A percentile compares a stretch with the other conserved stretches of the same genome.
phyloP scores from a whole-genome alignment of 1,139 yeast genomes.

The Hemisphaericaspora subhashii region DNA sequence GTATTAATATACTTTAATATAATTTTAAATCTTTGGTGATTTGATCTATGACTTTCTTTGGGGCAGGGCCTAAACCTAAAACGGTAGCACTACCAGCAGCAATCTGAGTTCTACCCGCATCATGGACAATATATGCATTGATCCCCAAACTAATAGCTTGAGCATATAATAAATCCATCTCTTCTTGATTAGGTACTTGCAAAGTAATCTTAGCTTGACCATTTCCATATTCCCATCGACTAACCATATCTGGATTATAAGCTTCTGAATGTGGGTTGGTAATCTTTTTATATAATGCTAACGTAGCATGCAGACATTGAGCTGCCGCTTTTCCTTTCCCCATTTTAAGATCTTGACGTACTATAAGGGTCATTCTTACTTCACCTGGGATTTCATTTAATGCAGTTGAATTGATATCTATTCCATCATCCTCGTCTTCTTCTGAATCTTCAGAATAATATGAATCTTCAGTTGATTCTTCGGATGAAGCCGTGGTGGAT shows the following conservation, averaged over 20 bases:
- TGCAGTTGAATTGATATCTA: slow-evolving; percentile 53
- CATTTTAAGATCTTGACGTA: slow-evolving; percentile 89
- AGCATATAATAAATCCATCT: slow-evolving; percentile 75
- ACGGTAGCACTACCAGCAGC: slow-evolving; percentile 96
- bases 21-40: slow-evolving; percentile 78
- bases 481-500: slow-evolving; percentile 5
- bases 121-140: slow-evolving; percentile 80
- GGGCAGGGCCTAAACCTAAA: slow-evolving; percentile 95
- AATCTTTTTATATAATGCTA: slow-evolving; percentile 80
- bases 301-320: slow-evolving; percentile 97
- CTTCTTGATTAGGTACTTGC: slow-evolving; percentile 73
- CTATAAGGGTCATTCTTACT: slow-evolving; percentile 83
- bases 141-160: slow-evolving; percentile 79
- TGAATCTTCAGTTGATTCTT: slow-evolving; percentile 8
- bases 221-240: slow-evolving; percentile 71
- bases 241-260: slow-evolving; percentile 57
- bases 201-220: slow-evolving; percentile 97
- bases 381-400: slow-evolving; percentile 71
- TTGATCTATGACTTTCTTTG: slow-evolving; percentile 75
- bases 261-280: slow-evolving; percentile 52
- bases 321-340: slow-evolving; percentile 96
- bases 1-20: slow-evolving; percentile 41
- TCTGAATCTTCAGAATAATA: slow-evolving; percentile 14
- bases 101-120: slow-evolving; percentile 96
- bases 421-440: slow-evolving; percentile 45